Percentiles rank a stretch among this genome's conserved stretches.
Conservation (phyloP, 306 rosid species). For the Sicyos baderoa region DNA sequence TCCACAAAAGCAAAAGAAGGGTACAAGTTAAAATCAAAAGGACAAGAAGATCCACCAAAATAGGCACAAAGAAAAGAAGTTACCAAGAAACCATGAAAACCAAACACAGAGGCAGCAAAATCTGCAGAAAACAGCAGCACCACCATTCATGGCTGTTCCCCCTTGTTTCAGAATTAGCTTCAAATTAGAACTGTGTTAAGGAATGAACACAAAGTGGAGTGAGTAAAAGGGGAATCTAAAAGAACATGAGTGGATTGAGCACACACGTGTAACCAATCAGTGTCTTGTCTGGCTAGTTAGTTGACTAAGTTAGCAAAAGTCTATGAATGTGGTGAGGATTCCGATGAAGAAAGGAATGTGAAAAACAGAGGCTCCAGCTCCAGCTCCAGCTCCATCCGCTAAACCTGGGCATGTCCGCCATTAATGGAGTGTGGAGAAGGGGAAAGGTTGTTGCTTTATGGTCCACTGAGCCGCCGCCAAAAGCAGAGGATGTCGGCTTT, state of each 20-base stretch:
- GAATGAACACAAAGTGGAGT: neutral
- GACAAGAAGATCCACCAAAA: neutral
- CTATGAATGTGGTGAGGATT: neutral
- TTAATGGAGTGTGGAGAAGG: neutral
- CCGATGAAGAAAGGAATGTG: neutral
- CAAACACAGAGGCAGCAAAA: neutral
- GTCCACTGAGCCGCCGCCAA: constrained; percentile 8
- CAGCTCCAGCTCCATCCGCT: neutral
- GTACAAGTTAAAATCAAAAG: neutral
- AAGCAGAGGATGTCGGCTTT: constrained; percentile 21
- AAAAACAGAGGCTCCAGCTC: constrained; percentile 5
- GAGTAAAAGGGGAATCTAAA: neutral
- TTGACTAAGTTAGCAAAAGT: neutral
- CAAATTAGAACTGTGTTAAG: neutral
- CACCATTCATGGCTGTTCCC: constrained; percentile 1
- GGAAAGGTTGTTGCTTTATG: constrained; percentile 1
- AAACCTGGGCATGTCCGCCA: neutral
- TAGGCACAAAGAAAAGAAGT: neutral
- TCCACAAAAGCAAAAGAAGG: neutral
- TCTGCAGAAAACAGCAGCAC: neutral
- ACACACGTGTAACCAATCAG: neutral
- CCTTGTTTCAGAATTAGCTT: neutral
- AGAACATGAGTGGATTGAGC: neutral
- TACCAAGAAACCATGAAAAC: constrained; percentile 10
- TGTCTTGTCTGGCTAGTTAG: neutral